These are phyloP conservation scores for Nemania bipapillata DNA, from an alignment of 2,329 filamentous ascomycete species.

Conservation along the genomic window DNA sequence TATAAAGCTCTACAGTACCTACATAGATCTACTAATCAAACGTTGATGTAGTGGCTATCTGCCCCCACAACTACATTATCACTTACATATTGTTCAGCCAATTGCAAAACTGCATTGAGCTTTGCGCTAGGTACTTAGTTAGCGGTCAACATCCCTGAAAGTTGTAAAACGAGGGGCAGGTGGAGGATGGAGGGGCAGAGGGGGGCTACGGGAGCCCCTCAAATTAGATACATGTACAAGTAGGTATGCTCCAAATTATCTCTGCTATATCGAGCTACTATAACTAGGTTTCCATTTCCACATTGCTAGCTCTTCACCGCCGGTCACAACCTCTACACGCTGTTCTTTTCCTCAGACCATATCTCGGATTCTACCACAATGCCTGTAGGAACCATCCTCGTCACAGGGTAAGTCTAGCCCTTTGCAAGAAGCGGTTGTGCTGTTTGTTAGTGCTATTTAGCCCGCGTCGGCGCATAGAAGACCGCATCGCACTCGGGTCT, in stretches of 20 bases:
- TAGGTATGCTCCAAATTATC: slow-evolving; percentile 28
- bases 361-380: slow-evolving; percentile 59
- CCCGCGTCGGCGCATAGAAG: background rate
- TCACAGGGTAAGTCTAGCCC: slow-evolving; percentile 78
- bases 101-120: slow-evolving; percentile 4
- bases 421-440: background rate
- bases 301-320: slow-evolving; percentile 2
- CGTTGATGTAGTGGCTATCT: background rate
- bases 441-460: background rate
- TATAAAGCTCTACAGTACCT: no score
- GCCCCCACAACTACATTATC: background rate
- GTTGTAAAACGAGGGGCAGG: slow-evolving; percentile 5
- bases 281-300: background rate
- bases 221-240: no score
- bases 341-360: background rate
- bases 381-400: slow-evolving; percentile 86
- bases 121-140: background rate
- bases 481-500: background rate
- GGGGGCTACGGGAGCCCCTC: slow-evolving; percentile 27
- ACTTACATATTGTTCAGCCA: slow-evolving; percentile 14
- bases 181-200: slow-evolving; percentile 23
- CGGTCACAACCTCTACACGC: background rate
- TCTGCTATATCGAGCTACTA: slow-evolving; percentile 17
- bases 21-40: no score
- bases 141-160: slow-evolving; percentile 11